These are phyloP conservation scores for Dendrocalamus sinicus DNA, from an alignment of 176 grass and related monocot species.

Conservation along the genomic window DNA sequence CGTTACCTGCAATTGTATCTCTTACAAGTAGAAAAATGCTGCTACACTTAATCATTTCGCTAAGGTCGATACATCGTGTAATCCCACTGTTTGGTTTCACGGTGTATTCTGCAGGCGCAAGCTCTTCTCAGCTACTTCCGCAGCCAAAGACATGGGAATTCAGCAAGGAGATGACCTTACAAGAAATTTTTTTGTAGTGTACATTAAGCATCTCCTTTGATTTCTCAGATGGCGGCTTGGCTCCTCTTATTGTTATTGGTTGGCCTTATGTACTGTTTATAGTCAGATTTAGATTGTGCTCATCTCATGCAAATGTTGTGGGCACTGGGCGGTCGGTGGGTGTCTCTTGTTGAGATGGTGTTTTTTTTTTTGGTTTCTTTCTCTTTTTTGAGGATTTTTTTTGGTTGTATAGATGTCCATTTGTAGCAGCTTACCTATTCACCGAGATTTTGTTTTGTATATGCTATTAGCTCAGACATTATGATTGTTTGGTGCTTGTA, in stretches of 20 bases:
- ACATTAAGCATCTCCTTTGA: constrained; percentile 39
- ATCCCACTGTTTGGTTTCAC: neutral
- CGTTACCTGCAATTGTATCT: constrained; percentile 7
- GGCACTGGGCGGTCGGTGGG: neutral
- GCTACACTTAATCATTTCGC: neutral
- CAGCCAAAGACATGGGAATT: constrained; percentile 84
- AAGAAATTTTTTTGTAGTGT: constrained; percentile 41
- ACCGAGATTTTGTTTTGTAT: constrained; percentile 54
- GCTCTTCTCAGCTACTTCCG: constrained; percentile 94
- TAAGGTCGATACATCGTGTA: neutral
- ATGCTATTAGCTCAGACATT: constrained; percentile 41
- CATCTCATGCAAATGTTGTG: constrained; percentile 40
- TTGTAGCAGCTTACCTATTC: constrained; percentile 36
- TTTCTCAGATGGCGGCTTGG: neutral
- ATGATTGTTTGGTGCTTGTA: constrained; percentile 35
- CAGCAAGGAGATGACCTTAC: constrained; percentile 59
- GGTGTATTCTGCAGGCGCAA: constrained; percentile 66
- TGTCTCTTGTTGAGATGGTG: constrained; percentile 48
- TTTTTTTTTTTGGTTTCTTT: neutral
- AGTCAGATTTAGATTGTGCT: constrained; percentile 41
- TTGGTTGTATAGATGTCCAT: constrained; percentile 51
- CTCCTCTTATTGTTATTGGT: constrained; percentile 23
- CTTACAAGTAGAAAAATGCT: constrained; percentile 9
- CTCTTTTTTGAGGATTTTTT: neutral
- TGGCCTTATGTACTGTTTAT: constrained; percentile 48